A percentile compares a stretch with the other conserved stretches of the same genome.
Conservation (phyloP, 345 rosid genomes). For the Cochlearia excelsa region DNA sequence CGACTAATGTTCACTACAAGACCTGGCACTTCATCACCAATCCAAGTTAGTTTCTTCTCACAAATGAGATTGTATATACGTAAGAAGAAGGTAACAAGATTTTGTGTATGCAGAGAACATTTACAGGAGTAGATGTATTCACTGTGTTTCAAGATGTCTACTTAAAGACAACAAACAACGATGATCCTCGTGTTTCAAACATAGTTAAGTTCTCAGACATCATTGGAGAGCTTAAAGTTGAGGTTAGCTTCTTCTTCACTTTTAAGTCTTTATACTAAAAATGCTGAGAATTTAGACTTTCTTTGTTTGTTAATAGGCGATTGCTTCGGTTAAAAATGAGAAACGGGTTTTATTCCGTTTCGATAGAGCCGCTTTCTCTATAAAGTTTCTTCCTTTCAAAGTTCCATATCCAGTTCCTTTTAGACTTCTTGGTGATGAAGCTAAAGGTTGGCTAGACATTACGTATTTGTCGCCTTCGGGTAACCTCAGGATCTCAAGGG, state of each 20-base stretch:
- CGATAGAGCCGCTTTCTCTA: constrained; percentile 73
- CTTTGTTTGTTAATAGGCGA: constrained; percentile 52
- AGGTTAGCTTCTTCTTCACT: constrained; percentile 42
- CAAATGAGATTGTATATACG: too few species aligned
- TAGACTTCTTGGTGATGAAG: constrained; percentile 94
- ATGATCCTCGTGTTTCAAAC: constrained; percentile 83
- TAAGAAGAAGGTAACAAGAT: background rate
- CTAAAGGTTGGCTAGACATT: constrained; percentile 89
- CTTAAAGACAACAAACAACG: constrained; percentile 50
- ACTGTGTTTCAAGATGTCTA: constrained; percentile 86
- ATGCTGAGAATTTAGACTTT: background rate
- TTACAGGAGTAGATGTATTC: constrained; percentile 84
- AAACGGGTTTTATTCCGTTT: constrained; percentile 67
- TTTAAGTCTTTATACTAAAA: constrained; percentile 1
- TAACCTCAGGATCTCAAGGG: constrained; percentile 84
- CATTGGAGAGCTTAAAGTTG: constrained; percentile 89
- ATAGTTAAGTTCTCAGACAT: constrained; percentile 78
- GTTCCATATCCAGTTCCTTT: constrained; percentile 97
- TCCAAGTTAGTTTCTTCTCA: constrained; percentile 56
- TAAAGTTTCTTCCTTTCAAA: constrained; percentile 83
- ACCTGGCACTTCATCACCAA: constrained; percentile 95
- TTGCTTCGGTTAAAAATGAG: constrained; percentile 61
- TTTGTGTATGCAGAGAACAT: constrained; percentile 65
- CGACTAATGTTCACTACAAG: constrained; percentile 91
- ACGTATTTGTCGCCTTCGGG: constrained; percentile 84